phyloP scores from a whole-genome alignment of 129 eudicot genomes.

The Saposhnikovia divaricata region DNA sequence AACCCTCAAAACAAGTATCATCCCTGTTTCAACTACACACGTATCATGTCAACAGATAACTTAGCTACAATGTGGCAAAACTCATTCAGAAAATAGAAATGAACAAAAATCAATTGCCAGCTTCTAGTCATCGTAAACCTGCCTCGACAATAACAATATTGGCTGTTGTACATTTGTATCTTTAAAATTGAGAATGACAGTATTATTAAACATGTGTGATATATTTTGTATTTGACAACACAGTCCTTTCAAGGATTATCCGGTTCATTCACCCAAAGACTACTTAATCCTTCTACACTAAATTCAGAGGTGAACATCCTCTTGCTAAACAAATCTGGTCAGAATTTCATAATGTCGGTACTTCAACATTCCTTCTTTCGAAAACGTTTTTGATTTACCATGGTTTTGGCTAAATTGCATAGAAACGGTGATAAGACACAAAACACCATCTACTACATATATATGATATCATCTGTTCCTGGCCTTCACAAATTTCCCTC shows the following conservation, averaged over 20 bases:
- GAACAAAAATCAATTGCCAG: too few species aligned
- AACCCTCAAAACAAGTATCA: too few species aligned
- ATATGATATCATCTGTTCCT: conserved; percentile 33
- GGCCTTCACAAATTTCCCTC: conserved; percentile 62
- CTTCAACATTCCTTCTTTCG: background rate
- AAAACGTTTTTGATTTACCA: background rate
- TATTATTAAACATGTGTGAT: background rate
- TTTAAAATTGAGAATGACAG: too few species aligned
- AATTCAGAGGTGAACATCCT: background rate
- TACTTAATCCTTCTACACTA: background rate
- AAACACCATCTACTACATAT: background rate
- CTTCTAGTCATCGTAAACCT: too few species aligned
- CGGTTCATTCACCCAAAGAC: background rate
- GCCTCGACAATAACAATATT: too few species aligned
- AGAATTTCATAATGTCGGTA: background rate
- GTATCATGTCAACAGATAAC: too few species aligned
- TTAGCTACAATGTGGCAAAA: too few species aligned
- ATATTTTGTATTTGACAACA: background rate
- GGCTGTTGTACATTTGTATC: too few species aligned
- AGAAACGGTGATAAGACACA: background rate
- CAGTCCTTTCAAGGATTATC: background rate
- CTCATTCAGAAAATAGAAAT: too few species aligned
- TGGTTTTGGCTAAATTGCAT: background rate
- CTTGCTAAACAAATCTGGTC: background rate
- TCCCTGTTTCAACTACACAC: too few species aligned